Base-by-base conservation (phyloP, 2,329 filamentous ascomycete species). In the Phialophora chinensis region DNA sequence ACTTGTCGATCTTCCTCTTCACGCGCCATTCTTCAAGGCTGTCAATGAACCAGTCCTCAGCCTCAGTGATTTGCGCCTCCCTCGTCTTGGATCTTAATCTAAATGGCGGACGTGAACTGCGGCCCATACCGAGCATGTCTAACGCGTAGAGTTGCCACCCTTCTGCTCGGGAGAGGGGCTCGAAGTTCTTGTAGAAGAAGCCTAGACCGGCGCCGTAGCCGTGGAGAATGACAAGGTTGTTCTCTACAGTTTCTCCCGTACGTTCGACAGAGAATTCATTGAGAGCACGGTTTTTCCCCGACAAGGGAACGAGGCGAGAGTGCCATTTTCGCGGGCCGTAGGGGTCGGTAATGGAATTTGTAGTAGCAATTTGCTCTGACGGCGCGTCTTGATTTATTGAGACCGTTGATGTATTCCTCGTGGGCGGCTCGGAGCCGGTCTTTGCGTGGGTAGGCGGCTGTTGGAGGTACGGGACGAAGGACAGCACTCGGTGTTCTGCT, bases 121-220 rank as follows among this genome's bases (percentile, higher is more conserved):
- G 90, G 66, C 94, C 94, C 91, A 97, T 97, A 66, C 94, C 94
- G 17, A 97, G 84, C 85, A 98, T 88, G 75, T 99, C 94, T n/a
- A 99, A 82, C 0, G 94, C 92, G 76, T 95, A 98, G 20, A 99
- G 81, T 74, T 92, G 93, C 88, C 95, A 96, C 31, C 93, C 93
- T 31, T 85, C 83, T 0, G 88, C 81, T 20, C 93, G 88, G 54
- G 90, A 93, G 38, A 99, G 81, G 5, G 90, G 88, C 78, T 99
- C 95, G 67, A 96, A 97, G 77, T 99, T 99, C 80, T 95, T 94
- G 84, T 97, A 99, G 84, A 96, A 99, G 80, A 99, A 98, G 25
- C 94, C 95, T 0, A 99, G 85, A 0, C 95, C 95, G 1, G 95
- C 95, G 55, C 95, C 95, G 78, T 99, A 99, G 68, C 95, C 95